Evolutionary conservation across 2,329 filamentous ascomycete genomes (phyloP), one percentile per base, ranked within the genome.

Genomic region (Hansfordia pulvinata): DNA sequence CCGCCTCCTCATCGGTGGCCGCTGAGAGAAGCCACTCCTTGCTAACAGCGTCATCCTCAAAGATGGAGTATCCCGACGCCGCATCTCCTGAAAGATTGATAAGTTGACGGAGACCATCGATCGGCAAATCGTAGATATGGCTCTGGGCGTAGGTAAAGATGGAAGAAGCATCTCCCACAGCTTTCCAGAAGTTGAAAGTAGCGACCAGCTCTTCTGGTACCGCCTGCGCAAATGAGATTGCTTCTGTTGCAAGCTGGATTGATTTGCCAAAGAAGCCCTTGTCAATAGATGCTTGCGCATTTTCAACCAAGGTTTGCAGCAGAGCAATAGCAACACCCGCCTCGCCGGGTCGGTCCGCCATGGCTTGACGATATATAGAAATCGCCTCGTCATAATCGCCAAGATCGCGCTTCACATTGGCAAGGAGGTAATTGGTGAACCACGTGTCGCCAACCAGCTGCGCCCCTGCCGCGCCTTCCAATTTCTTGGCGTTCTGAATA

Each of bases 351-450:
- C 76, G 74, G 8, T 64, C 61, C 13, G 61, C 53, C 25, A 93
- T 63, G 6, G 96, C 84, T 8, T 67, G 58, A 38, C 72, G 67
- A 43, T 96, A 93, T 5, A 84, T 69, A 15, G 58, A 49, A 31
- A 93, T 80, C 1, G 90, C 82, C 29, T 81, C 75, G 32, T 93
- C 80, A 40, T 78, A 93, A 21, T 92, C 77, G n/a, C 84, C 85
- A 25, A 96, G 64, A 46, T 96, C 88, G 28, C 86, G 74, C 49
- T 85, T 84, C 29, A 98, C 82, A 42, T 98, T 96, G 20, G 84
- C 86, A 33, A 96, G 69, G 77, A 98, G 92, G 50, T 94, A 94
- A 45, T 83, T 83, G 6, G 86, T 86, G 48, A 94, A 98, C 90
- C 90, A 98, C 8, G 71, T 79, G 38, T 92, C 80, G 1, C 69